phyloP scores from a whole-genome alignment of 495 filamentous ascomycete genomes.

The Hamigera avellanea region DNA sequence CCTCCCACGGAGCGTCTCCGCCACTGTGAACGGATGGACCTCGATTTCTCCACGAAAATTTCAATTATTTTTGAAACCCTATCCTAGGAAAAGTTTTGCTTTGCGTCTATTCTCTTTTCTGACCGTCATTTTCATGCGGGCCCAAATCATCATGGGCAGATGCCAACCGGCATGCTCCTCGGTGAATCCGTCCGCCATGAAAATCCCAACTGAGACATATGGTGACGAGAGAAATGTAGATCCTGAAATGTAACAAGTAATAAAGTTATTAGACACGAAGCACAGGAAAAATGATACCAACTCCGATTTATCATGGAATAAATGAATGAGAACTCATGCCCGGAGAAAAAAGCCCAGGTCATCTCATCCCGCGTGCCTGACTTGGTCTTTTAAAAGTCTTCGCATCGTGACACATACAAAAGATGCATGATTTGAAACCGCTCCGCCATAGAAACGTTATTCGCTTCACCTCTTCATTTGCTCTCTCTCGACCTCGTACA shows the following conservation, averaged over 20 bases:
- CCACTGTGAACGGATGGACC: too few species aligned
- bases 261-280: slow-evolving; percentile 26
- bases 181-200: too few species aligned
- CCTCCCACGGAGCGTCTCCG: too few species aligned
- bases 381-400: slow-evolving; percentile 9
- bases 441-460: slow-evolving; percentile 2
- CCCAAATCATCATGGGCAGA: too few species aligned
- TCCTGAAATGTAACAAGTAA: not conserved
- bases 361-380: slow-evolving; percentile 18
- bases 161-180: too few species aligned
- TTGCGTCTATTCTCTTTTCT: too few species aligned
- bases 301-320: slow-evolving; percentile 38
- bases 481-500: slow-evolving; percentile 91
- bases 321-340: slow-evolving; percentile 30
- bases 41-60: too few species aligned
- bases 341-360: slow-evolving; percentile 21
- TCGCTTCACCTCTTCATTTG: slow-evolving; percentile 31
- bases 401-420: slow-evolving; percentile 36
- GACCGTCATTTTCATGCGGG: too few species aligned
- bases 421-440: slow-evolving; percentile 16
- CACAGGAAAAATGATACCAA: slow-evolving; percentile 30
- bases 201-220: too few species aligned
- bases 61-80: too few species aligned
- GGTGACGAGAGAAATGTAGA: not conserved
- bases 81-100: too few species aligned